Conservation (phyloP, 192 early-diverging fungal genomes). For the Phlyctochytrium arcticum region DNA sequence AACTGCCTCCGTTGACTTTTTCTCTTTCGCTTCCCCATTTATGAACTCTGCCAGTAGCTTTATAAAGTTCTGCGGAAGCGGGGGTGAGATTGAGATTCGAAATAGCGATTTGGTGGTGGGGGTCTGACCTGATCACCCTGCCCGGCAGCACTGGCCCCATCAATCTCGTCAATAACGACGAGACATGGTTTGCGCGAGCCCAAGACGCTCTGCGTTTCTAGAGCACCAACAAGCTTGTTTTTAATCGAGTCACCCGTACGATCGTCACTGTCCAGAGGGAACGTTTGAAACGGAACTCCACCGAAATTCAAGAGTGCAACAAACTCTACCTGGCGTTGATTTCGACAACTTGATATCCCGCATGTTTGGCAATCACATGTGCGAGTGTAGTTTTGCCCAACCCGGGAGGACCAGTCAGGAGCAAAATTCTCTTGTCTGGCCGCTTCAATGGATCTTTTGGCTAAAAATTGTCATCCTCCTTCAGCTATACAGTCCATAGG, state of each 20-base stretch:
- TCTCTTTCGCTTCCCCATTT: constrained; percentile 17
- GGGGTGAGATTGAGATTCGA: background rate
- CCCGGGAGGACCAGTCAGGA: constrained; percentile 89
- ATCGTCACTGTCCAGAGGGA: constrained; percentile 76
- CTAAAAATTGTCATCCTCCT: background rate
- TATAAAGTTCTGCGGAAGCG: constrained; percentile 69
- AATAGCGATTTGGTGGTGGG: background rate
- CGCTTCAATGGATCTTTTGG: too few species aligned
- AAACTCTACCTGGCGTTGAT: constrained; percentile 70
- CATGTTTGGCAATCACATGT: constrained; percentile 83
- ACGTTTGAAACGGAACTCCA: background rate
- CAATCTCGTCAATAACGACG: constrained; percentile 94
- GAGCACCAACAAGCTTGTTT: constrained; percentile 68
- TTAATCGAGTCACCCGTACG: constrained; percentile 70
- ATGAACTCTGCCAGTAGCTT: constrained; percentile 67
- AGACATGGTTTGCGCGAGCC: constrained; percentile 67
- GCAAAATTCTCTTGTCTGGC: constrained; percentile 35
- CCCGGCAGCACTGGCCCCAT: constrained; percentile 75
- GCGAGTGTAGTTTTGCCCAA: constrained; percentile 97
- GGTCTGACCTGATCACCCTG: constrained; percentile 54
- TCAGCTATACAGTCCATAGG: too few species aligned
- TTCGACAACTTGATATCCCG: constrained; percentile 87
- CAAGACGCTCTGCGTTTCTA: constrained; percentile 72
- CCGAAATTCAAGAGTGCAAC: background rate
- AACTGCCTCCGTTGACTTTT: constrained; percentile 19